A percentile compares a stretch with the other conserved stretches of the same genome.
These are phyloP conservation scores for Smallanthus sonchifolius DNA, from an alignment of 129 eudicot species.

Conservation along the genomic window DNA sequence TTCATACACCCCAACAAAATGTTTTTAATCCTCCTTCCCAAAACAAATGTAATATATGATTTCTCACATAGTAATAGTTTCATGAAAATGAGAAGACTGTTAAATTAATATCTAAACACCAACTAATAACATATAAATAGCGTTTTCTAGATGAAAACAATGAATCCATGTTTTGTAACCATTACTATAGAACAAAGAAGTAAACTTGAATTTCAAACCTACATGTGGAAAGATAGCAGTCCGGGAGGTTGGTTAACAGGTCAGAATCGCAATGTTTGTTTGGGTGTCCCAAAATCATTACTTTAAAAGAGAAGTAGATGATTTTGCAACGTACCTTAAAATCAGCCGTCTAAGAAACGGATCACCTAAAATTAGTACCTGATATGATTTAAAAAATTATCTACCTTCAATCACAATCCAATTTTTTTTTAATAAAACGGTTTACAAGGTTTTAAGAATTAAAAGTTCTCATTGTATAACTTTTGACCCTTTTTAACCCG, in stretches of 20 bases:
- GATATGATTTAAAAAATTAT: background rate
- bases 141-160: background rate
- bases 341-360: slow-evolving; percentile 85
- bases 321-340: slow-evolving; percentile 49
- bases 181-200: background rate
- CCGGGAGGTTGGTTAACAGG: background rate
- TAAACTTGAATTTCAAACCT: background rate
- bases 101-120: background rate
- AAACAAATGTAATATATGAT: background rate
- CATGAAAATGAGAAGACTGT: background rate
- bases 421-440: background rate
- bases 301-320: background rate
- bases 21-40: background rate
- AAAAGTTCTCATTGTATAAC: background rate
- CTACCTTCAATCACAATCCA: background rate
- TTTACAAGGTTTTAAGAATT: background rate
- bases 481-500: background rate
- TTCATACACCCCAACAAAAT: background rate
- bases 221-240: background rate
- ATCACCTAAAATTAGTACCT: slow-evolving; percentile 41
- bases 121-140: background rate
- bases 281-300: background rate
- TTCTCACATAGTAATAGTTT: background rate
- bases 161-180: background rate
- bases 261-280: background rate